These are phyloP conservation scores for Diplodia mutila DNA, from an alignment of 2,329 filamentous ascomycete genomes.

Conservation along the genomic window DNA sequence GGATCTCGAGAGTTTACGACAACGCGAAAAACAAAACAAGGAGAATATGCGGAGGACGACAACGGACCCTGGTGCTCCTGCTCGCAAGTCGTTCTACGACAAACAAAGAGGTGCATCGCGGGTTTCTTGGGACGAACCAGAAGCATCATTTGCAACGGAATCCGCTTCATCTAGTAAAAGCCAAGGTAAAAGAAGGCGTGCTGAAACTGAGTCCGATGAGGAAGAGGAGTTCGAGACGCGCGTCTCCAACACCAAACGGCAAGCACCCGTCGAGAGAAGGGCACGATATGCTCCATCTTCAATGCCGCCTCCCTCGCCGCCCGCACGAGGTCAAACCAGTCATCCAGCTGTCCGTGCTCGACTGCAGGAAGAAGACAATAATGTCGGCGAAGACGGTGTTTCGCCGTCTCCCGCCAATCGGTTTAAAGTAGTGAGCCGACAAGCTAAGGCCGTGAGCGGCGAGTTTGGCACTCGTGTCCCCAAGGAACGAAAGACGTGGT, in stretches of 20 bases:
- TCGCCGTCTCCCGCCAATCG: background rate
- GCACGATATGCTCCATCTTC: background rate
- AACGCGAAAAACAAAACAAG: constrained; percentile 28
- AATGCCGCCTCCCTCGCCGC: background rate
- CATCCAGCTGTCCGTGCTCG: background rate
- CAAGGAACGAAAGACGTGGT: constrained; percentile 27
- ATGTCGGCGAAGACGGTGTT: background rate
- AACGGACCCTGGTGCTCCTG: background rate
- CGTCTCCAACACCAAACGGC: constrained; percentile 38
- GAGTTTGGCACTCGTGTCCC: background rate
- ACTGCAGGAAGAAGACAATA: background rate
- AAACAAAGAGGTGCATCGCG: constrained; percentile 44
- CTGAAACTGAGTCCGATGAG: constrained; percentile 38
- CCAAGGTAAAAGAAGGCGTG: constrained; percentile 34
- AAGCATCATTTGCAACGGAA: constrained; percentile 30
- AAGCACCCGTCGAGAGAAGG: constrained; percentile 33
- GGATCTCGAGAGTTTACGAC: constrained; percentile 26
- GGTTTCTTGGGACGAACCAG: constrained; percentile 40
- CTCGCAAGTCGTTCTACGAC: constrained; percentile 42
- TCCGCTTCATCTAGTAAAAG: constrained; percentile 29
- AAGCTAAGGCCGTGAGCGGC: background rate
- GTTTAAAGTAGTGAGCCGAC: background rate
- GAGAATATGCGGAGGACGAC: constrained; percentile 8
- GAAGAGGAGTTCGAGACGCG: constrained; percentile 49
- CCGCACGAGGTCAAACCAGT: background rate